A percentile compares a stretch with the other conserved stretches of the same genome.
Conservation (phyloP, 2,329 filamentous ascomycete species). For the Sporothrix dimorphospora region DNA sequence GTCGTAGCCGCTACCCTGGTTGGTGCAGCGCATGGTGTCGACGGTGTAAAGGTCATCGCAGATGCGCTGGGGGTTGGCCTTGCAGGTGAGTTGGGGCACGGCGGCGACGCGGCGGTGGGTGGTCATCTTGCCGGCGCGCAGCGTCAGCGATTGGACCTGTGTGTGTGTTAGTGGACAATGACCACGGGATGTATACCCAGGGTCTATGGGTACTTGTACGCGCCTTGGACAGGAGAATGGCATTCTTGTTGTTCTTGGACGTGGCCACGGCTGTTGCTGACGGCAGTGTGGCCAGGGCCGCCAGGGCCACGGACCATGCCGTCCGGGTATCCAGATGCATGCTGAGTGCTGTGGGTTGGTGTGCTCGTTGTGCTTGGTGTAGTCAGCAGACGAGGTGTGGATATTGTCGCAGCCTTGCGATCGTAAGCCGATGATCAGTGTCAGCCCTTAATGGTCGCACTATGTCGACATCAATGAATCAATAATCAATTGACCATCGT, state of each 20-base stretch:
- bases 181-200: too few species aligned
- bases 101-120: constrained; percentile 74
- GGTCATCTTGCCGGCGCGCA: constrained; percentile 68
- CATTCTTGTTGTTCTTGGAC: constrained; percentile 48
- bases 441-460: background rate
- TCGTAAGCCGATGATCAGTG: background rate
- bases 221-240: constrained; percentile 64
- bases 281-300: constrained; percentile 23
- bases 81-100: constrained; percentile 77
- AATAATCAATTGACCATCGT: background rate
- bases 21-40: constrained; percentile 86
- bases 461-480: background rate
- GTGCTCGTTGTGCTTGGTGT: background rate
- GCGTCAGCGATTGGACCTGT: constrained; percentile 75
- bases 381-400: background rate
- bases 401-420: constrained; percentile 9
- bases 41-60: constrained; percentile 73
- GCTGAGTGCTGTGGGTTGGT: background rate
- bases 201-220: constrained; percentile 45
- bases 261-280: constrained; percentile 7
- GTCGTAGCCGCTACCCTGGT: constrained; percentile 79
- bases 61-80: constrained; percentile 62
- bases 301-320: constrained; percentile 7
- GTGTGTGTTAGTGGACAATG: constrained; percentile 52
- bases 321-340: constrained; percentile 18